These are phyloP conservation scores for Diaporthe vexans DNA, from an alignment of 2,329 filamentous ascomycete genomes.

Conservation along the genomic window DNA sequence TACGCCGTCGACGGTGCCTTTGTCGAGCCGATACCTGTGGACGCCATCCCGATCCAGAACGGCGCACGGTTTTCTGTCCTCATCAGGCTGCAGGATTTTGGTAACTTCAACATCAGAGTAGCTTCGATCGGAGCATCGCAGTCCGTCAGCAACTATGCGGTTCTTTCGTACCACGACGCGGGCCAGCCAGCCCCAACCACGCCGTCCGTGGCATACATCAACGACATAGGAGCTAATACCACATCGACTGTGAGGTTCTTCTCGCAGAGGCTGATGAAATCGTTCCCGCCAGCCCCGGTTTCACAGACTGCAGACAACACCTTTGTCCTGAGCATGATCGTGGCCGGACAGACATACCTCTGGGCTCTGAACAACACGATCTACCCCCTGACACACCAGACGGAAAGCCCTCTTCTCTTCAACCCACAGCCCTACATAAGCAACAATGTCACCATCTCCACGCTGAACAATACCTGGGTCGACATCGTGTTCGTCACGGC, in stretches of 20 bases:
- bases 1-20: constrained; percentile 69
- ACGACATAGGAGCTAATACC: constrained; percentile 60
- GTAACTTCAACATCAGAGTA: constrained; percentile 68
- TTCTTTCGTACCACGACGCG: constrained; percentile 57
- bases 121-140: constrained; percentile 65
- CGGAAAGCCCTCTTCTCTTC: constrained; percentile 61
- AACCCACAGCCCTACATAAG: constrained; percentile 51
- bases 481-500: constrained; percentile 66
- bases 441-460: constrained; percentile 64
- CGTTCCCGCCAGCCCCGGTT: constrained; percentile 63
- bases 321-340: constrained; percentile 57
- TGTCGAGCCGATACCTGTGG: constrained; percentile 64
- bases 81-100: constrained; percentile 59
- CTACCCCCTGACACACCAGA: constrained; percentile 54
- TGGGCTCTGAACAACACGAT: constrained; percentile 68
- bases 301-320: constrained; percentile 60
- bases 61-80: constrained; percentile 68
- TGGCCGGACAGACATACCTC: constrained; percentile 60
- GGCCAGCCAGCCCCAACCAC: constrained; percentile 43
- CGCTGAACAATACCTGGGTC: constrained; percentile 64
- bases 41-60: constrained; percentile 62
- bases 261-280: constrained; percentile 56
- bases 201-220: constrained; percentile 60
- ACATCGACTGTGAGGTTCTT: constrained; percentile 59
- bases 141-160: constrained; percentile 66